Conservation (phyloP, 2,329 filamentous ascomycete species). For the Cordyceps fumosorosea region DNA sequence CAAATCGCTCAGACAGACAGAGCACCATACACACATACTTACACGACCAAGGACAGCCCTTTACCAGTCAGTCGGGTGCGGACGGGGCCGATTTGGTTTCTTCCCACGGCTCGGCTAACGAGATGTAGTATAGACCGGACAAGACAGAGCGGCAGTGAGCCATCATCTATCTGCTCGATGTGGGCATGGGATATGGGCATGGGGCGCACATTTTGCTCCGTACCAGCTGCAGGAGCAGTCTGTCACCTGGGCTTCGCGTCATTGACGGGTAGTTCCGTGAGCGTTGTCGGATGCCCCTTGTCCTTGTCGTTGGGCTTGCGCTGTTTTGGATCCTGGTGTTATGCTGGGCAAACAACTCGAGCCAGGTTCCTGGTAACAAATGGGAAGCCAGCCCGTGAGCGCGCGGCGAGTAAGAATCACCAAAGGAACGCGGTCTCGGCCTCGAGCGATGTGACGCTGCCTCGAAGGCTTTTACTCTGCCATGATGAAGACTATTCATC, state of each 20-base stretch:
- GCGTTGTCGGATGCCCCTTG: neutral
- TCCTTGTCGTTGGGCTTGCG: neutral
- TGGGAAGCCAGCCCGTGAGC: neutral
- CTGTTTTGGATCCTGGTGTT: too few species aligned
- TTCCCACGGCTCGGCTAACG: neutral
- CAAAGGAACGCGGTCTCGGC: neutral
- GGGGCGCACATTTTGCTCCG: neutral
- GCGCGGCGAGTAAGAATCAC: neutral
- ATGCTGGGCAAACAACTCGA: neutral
- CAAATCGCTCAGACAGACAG: neutral
- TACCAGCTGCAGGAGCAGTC: neutral
- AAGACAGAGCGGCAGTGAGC: too few species aligned
- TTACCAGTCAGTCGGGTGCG: conserved; percentile 6
- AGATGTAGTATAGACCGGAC: neutral
- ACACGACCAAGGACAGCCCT: too few species aligned
- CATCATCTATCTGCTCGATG: neutral
- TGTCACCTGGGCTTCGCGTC: conserved; percentile 1
- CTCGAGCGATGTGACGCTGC: neutral
- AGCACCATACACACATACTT: too few species aligned
- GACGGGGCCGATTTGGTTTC: neutral
- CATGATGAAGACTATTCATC: neutral
- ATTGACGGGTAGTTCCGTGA: conserved; percentile 3
- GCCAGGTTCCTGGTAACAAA: neutral
- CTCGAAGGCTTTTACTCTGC: neutral
- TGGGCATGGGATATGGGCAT: neutral